Evolutionary conservation across 805 yeast genomes (phyloP).

Genomic region (Clavispora phyllophila): DNA sequence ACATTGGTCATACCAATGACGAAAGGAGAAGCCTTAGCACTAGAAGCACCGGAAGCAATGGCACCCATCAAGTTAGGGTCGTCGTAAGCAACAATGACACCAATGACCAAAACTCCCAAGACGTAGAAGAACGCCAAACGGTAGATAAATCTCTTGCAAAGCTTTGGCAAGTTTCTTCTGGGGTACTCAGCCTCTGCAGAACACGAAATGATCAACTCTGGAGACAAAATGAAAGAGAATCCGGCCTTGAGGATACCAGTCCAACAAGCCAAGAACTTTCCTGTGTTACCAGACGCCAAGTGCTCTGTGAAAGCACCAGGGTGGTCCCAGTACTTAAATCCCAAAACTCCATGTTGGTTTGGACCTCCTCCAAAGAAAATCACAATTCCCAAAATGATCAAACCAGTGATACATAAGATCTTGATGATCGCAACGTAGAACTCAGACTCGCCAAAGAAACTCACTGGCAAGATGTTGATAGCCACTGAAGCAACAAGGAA

Average conservation of each 20-base stretch:
- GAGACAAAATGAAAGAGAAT: constrained; percentile 1
- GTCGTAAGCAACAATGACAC: constrained; percentile 4
- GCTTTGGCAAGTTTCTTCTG: constrained; percentile 53
- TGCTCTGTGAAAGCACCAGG: constrained; percentile 18
- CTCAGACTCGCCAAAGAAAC: constrained; percentile 33
- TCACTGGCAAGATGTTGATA: constrained; percentile 27
- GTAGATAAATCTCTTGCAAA: constrained; percentile 17
- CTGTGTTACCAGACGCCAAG: constrained; percentile 1
- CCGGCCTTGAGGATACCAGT: constrained; percentile 4
- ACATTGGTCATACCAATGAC: constrained; percentile 2
- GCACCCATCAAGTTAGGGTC: constrained; percentile 1
- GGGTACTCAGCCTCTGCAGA: constrained; percentile 56
- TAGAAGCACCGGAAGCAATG: not conserved
- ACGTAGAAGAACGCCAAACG: constrained; percentile 11
- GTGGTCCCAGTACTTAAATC: constrained; percentile 41
- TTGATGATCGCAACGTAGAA: constrained; percentile 32
- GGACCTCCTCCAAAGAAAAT: constrained; percentile 37
- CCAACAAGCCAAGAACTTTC: constrained; percentile 4
- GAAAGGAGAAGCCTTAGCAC: constrained; percentile 2
- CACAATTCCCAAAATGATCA: constrained; percentile 30
- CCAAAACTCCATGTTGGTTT: constrained; percentile 33
- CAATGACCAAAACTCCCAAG: constrained; percentile 15
- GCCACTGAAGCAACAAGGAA: constrained; percentile 36
- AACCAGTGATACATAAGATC: constrained; percentile 26
- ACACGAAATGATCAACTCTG: constrained; percentile 29